Evolutionary conservation across 2,329 filamentous ascomycete genomes (phyloP), one percentile per base, ranked within the genome.

Genomic region (Colletotrichum sp.): DNA sequence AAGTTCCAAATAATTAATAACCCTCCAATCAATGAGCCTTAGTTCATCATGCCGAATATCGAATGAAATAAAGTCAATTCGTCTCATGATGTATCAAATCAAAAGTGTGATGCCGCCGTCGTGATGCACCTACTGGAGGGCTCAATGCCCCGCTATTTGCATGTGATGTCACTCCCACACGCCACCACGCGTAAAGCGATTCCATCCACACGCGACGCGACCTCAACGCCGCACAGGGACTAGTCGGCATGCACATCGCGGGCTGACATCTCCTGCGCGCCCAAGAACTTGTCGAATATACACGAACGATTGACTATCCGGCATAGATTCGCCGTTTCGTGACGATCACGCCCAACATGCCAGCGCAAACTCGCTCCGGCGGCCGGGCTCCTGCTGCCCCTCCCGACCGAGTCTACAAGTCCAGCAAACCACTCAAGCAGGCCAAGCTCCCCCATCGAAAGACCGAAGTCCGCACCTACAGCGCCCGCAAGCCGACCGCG

Each of bases 351-450:
- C 28, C 18, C 57, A 68, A 30, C 15, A 87, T 87, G 85, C 78
- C 83, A 15, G 84, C 85, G 8, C 79, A 82, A 71, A 86, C 84
- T 60, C 84, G 85, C 65, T 85, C 85, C n/a, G 80, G 84, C 59
- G 84, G 84, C 67, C 81, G 81, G 65, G 80, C 84, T 7, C 12
- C 64, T 9, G 70, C 64, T 49, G 57, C 65, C 34, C 79, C 83
- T n/a, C 80, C 85, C 21, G 83, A 82, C 70, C 82, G 84, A 44
- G 81, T 86, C 75, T 87, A 87, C 76, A 81, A 84, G 77, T 84
- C 85, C 30, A 82, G 82, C 24, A 85, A 85, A 6, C 68, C 80
- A 18, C 82, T 84, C 26, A 84, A 85, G 75, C 86, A 88, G 77
- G 79, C 80, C 26, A 84, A 84, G 57, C 87, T 88, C 68, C 84